A percentile compares a stretch with the other conserved stretches of the same genome.
Evolutionary conservation across 257 asterid species (phyloP).

Genomic region (Jacaranda copaia): DNA sequence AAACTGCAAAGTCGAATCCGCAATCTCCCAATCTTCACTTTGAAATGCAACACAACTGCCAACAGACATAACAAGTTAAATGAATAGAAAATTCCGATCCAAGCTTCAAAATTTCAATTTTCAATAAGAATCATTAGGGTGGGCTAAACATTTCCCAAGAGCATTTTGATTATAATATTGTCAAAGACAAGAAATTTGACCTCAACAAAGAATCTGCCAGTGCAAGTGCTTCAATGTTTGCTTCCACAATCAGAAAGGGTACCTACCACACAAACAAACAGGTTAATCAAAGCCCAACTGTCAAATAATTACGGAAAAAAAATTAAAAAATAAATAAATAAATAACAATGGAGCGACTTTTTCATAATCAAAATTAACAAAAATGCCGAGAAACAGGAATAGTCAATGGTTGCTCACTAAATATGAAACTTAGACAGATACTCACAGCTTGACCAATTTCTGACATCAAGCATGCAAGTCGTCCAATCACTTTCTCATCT

Average conservation of each 20-base stretch:
- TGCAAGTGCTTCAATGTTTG: slow-evolving; percentile 73
- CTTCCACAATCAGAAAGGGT: slow-evolving; percentile 74
- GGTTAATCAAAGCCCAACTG: slow-evolving; percentile 23
- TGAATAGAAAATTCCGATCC: slow-evolving; percentile 23
- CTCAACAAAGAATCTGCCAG: slow-evolving; percentile 81
- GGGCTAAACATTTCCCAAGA: slow-evolving; percentile 18
- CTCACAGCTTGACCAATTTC: slow-evolving; percentile 97
- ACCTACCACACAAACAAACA: slow-evolving; percentile 58
- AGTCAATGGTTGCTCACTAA: not conserved
- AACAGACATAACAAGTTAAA: slow-evolving; percentile 37
- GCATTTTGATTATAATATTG: slow-evolving; percentile 11
- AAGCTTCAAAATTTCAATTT: slow-evolving; percentile 16
- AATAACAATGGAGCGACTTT: not conserved
- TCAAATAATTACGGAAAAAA: not conserved
- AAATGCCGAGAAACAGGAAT: slow-evolving; percentile 21
- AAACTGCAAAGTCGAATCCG: slow-evolving; percentile 86
- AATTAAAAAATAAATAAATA: not conserved
- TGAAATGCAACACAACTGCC: slow-evolving; percentile 84
- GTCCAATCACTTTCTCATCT: slow-evolving; percentile 76
- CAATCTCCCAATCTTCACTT: slow-evolving; percentile 91
- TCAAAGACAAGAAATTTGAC: slow-evolving; percentile 49
- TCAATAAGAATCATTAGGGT: not conserved
- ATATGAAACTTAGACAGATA: slow-evolving; percentile 34
- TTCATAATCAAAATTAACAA: slow-evolving; percentile 19
- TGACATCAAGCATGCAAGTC: slow-evolving; percentile 88